Evolutionary conservation across 495 filamentous ascomycete species (phyloP), one percentile per base, ranked within the genome.

Genomic region (Talaromyces liani): DNA sequence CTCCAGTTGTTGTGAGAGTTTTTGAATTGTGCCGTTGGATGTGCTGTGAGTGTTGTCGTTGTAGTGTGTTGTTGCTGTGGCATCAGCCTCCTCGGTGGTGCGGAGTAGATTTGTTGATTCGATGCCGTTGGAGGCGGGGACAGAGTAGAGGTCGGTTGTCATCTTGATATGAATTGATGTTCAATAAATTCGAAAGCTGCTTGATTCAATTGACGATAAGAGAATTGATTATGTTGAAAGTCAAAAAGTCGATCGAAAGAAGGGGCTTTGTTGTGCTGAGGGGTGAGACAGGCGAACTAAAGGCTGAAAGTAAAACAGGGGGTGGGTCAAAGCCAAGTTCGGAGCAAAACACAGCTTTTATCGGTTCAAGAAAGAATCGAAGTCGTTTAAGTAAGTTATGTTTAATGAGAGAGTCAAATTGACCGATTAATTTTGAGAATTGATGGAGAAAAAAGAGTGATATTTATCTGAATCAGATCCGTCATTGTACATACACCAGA

Each of bases 101-200:
- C 25, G 45, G 60, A 53, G 45, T 62, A 53, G 25, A 49, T 62
- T 53, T 51, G 59, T 60, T 61, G 58, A 41, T 47, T 60, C 39
- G 31, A 41, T 34, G 58, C 34, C 58, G 39, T 60, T 41, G 58
- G 58, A 25, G 34, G 58, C 58, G 34, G 58, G 58, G 20, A 60
- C 25, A 41, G 58, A 60, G 58, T 60, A 60, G 33, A 60, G 58
- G 39, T 60, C 58, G 58, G 58, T 60, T 7, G 58, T 60, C 58
- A 60, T 60, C 12, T 20, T n/a, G 58, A n/a, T 31, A 31, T 31
- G 5, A 31, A 31, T 31, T 31, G 29, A 31, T 31, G 29, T 31
- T 4, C 29, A 31, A 31, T 31, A 31, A 31, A 31, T 31, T 31
- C 5, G 3, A 25, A 20, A n/a, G 2, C n/a, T 41, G n/a, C 8